Conservation (phyloP, 208 protist species). For the Leptomonas pyrrhocoris region DNA sequence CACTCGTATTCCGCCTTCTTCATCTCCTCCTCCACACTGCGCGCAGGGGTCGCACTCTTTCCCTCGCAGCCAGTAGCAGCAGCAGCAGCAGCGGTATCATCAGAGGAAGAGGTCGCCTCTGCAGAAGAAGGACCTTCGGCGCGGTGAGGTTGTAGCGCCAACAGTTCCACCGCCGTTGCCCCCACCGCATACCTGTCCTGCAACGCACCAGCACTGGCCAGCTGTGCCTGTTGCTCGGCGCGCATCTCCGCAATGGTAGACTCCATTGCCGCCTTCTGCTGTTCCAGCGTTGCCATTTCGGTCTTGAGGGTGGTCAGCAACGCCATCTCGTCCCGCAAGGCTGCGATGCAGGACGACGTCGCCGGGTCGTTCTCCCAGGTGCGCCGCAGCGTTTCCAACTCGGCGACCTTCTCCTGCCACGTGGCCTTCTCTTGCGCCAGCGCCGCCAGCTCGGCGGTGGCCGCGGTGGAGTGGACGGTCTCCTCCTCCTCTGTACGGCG, state of each 20-base stretch:
- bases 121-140: neutral
- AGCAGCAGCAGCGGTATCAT: neutral
- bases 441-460: constrained; percentile 28
- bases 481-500: constrained; percentile 75
- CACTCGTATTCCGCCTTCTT: constrained; percentile 42
- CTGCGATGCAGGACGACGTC: constrained; percentile 28
- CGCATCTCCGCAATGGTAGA: constrained; percentile 20
- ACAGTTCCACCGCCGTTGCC: neutral
- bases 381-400: constrained; percentile 42
- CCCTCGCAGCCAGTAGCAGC: too few species aligned
- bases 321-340: constrained; percentile 33
- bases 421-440: constrained; percentile 29
- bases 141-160: neutral
- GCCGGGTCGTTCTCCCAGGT: constrained; percentile 41
- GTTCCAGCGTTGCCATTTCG: constrained; percentile 26
- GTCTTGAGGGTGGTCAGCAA: constrained; percentile 14
- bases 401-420: constrained; percentile 41
- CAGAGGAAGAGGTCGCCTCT: neutral
- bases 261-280: constrained; percentile 16
- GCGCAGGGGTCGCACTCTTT: neutral
- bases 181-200: neutral
- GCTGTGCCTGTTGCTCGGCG: constrained; percentile 9
- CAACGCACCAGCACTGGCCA: neutral
- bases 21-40: constrained; percentile 32
- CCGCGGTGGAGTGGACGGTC: constrained; percentile 47